Conservation (phyloP, 768 basidiomycete species). For the Phylloporus sp. region DNA sequence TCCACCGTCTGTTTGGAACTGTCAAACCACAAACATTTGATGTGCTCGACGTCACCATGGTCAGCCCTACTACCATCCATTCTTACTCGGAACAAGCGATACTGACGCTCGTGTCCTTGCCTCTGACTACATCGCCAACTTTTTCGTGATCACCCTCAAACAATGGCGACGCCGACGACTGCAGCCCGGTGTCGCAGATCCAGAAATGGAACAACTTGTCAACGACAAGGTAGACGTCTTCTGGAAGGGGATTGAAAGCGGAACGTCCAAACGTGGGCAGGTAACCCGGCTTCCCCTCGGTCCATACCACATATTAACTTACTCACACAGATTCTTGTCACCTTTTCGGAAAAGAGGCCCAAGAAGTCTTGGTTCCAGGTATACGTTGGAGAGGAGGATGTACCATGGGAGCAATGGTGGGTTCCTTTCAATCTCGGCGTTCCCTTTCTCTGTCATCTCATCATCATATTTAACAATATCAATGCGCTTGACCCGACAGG, state of each 20-base stretch:
- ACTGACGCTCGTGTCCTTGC: slow-evolving; percentile 1
- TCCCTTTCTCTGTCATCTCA: too few species aligned
- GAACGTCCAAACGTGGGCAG: slow-evolving; percentile 62
- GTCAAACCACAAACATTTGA: slow-evolving; percentile 76
- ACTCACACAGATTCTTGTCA: slow-evolving; percentile 51
- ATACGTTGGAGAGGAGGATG: slow-evolving; percentile 72
- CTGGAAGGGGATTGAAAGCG: slow-evolving; percentile 72
- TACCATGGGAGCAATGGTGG: slow-evolving; percentile 86
- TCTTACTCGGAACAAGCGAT: neutral
- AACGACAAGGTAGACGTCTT: slow-evolving; percentile 75
- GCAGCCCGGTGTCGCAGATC: slow-evolving; percentile 76
- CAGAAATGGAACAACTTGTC: slow-evolving; percentile 66
- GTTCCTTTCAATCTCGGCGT: too few species aligned
- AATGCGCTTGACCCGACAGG: slow-evolving; percentile 39
- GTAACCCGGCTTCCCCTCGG: slow-evolving; percentile 32
- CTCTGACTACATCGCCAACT: neutral
- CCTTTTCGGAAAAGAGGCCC: slow-evolving; percentile 71
- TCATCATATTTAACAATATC: neutral
- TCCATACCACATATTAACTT: neutral
- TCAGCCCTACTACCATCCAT: slow-evolving; percentile 31
- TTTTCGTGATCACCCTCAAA: neutral
- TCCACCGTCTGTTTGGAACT: slow-evolving; percentile 79
- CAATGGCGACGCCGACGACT: neutral
- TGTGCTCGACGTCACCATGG: slow-evolving; percentile 83
- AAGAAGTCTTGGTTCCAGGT: slow-evolving; percentile 79